Percentiles rank a stretch among this genome's conserved stretches.
These are phyloP conservation scores for Monosporascus sp. DNA, from an alignment of 2,329 filamentous ascomycete species.

Conservation along the genomic window DNA sequence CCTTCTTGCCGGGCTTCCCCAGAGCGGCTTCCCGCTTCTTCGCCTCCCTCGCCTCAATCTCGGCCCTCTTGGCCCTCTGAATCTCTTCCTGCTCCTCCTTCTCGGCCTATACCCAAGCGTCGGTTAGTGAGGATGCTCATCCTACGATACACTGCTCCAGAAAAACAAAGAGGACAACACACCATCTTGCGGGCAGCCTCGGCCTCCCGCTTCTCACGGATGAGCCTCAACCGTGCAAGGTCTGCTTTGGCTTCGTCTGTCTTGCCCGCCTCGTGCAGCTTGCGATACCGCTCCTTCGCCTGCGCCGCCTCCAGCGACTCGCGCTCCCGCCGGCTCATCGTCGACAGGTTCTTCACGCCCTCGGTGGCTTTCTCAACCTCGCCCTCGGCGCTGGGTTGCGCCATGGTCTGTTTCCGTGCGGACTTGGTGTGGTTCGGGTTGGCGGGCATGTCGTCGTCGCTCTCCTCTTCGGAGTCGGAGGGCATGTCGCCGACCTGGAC, in stretches of 20 bases:
- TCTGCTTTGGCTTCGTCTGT: slow-evolving; percentile 93
- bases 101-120: slow-evolving; percentile 42
- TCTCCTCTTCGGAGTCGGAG: slow-evolving; percentile 58
- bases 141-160: too few species aligned
- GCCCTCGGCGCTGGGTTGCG: slow-evolving; percentile 35
- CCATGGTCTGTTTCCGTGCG: slow-evolving; percentile 52
- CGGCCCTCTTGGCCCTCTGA: slow-evolving; percentile 42
- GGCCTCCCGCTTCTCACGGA: slow-evolving; percentile 79
- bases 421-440: slow-evolving; percentile 91
- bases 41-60: slow-evolving; percentile 51
- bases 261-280: slow-evolving; percentile 90
- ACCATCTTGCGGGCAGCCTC: slow-evolving; percentile 80
- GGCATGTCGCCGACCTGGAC: slow-evolving; percentile 85
- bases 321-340: slow-evolving; percentile 48
- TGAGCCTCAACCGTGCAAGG: slow-evolving; percentile 72
- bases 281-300: slow-evolving; percentile 85
- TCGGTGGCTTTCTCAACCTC: slow-evolving; percentile 47
- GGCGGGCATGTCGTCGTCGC: slow-evolving; percentile 64
- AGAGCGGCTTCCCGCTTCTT: slow-evolving; percentile 50
- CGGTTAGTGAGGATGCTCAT: slow-evolving; percentile 9
- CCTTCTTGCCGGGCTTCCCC: slow-evolving; percentile 39
- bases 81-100: slow-evolving; percentile 51
- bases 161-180: slow-evolving; percentile 29
- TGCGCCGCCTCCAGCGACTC: slow-evolving; percentile 82
- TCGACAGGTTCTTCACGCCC: slow-evolving; percentile 50